Base-by-base conservation (phyloP, 768 basidiomycete species). In the Podaxis sp. region DNA sequence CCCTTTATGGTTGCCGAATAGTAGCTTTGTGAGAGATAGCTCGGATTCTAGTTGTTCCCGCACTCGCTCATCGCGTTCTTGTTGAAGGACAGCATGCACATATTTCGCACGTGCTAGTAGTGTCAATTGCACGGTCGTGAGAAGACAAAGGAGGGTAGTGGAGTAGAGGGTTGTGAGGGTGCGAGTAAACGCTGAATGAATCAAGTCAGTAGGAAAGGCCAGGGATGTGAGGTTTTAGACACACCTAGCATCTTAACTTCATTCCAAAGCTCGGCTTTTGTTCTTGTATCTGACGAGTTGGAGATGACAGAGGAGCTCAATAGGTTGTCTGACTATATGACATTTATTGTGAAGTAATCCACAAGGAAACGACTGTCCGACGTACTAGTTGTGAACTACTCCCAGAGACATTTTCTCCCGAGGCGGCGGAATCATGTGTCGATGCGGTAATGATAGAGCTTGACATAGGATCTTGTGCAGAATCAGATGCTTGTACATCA, bases 191-290 rank as follows among this genome's bases (percentile, higher is more conserved):
- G 94, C 95, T 97, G 63, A 24, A 50, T 41, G 22, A 36, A 37
- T 20, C 41, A 17, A 59, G 60, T 57, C 15, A 53, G 49, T 12
- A 24, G 3, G 60, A 40, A 28, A 24, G 66, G 40, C 7, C 12
- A 24, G 22, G 44, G 49, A 58, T 12, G n/a, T 15, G 11, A 12
- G 57, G 33, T 17, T 52, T 28, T 57, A 41, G n/a, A 78, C 84
- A 52, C 69, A 89, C 93, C 88, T 36, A 96, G 85, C 40, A 95
- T 84, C 73, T 97, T 98, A 40, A 97, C 84, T 74, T 97, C 94
- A 62, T 88, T 87, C 96, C 96, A 99, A 6, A 99, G 78, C 68
- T 96, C 89, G 1, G 83, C 84, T 71, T 89, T 95, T n/a, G 84
- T 87, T 64, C 83, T 75, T 38, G 74, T 79, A 26, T 76, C 75